A percentile compares a stretch with the other conserved stretches of the same genome.
Conservation (phyloP, 1,284 basidiomycete genomes). For the Kwoniella shivajii region DNA sequence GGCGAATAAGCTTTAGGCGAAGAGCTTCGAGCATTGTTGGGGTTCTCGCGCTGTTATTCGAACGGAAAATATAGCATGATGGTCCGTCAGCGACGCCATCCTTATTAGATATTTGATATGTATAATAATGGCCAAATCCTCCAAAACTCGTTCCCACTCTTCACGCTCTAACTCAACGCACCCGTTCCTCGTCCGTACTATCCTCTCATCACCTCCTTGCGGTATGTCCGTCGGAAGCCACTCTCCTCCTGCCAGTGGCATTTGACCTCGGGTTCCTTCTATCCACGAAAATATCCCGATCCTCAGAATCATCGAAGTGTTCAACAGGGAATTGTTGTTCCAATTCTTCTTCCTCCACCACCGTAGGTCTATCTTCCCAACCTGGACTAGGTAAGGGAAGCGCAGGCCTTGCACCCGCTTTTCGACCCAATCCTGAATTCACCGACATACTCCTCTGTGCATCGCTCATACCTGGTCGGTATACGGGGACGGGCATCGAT, state of each 20-base stretch:
- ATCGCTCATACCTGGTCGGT: neutral
- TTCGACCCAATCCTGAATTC: slow-evolving; percentile 7
- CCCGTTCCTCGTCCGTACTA: neutral
- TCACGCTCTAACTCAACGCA: neutral
- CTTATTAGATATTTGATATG: neutral
- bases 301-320: slow-evolving; percentile 17
- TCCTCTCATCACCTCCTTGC: slow-evolving; percentile 6
- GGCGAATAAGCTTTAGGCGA: neutral
- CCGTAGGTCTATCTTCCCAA: slow-evolving; percentile 16
- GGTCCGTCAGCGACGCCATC: slow-evolving; percentile 15
- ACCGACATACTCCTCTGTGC: slow-evolving; percentile 14
- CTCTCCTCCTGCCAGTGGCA: slow-evolving; percentile 2
- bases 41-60: slow-evolving; percentile 18
- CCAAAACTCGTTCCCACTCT: neutral
- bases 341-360: slow-evolving; percentile 17
- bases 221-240: slow-evolving; percentile 6
- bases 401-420: neutral
- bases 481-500: slow-evolving; percentile 2
- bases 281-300: slow-evolving; percentile 18
- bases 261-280: slow-evolving; percentile 9
- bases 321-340: slow-evolving; percentile 13
- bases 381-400: slow-evolving; percentile 17
- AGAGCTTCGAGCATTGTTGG: slow-evolving; percentile 4
- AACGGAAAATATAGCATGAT: neutral
- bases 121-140: too few species aligned